These are phyloP conservation scores for Alternaria incomplexa DNA, from an alignment of 2,329 filamentous ascomycete species.

Conservation along the genomic window DNA sequence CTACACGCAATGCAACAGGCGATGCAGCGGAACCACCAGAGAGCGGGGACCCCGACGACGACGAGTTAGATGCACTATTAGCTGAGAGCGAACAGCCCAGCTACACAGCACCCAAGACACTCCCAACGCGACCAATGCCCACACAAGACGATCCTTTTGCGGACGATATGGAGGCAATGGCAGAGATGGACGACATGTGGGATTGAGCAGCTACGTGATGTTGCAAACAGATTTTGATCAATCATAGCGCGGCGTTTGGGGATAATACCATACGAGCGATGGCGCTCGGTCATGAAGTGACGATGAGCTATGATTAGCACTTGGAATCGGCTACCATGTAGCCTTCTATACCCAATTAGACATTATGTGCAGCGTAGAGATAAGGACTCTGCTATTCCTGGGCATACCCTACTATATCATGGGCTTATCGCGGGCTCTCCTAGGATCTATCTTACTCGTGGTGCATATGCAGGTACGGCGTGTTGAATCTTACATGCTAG, in stretches of 20 bases:
- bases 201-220: constrained; percentile 8
- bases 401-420: neutral
- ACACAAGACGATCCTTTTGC: constrained; percentile 44
- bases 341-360: neutral
- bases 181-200: constrained; percentile 48
- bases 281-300: neutral
- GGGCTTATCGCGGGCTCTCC: neutral
- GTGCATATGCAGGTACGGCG: neutral
- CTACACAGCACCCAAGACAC: constrained; percentile 8
- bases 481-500: neutral
- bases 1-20: constrained; percentile 17
- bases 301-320: neutral
- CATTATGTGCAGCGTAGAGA: neutral
- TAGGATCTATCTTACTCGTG: neutral
- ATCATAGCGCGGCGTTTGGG: constrained; percentile 38
- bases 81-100: constrained; percentile 51
- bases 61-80: constrained; percentile 62
- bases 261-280: neutral
- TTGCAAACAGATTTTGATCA: neutral
- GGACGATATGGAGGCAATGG: constrained; percentile 50
- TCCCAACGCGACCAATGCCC: constrained; percentile 13
- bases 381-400: neutral
- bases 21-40: constrained; percentile 11
- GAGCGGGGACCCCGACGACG: constrained; percentile 54
- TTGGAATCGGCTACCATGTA: neutral